phyloP scores from a whole-genome alignment of 805 yeast genomes.

The Yarrowia sp. region DNA sequence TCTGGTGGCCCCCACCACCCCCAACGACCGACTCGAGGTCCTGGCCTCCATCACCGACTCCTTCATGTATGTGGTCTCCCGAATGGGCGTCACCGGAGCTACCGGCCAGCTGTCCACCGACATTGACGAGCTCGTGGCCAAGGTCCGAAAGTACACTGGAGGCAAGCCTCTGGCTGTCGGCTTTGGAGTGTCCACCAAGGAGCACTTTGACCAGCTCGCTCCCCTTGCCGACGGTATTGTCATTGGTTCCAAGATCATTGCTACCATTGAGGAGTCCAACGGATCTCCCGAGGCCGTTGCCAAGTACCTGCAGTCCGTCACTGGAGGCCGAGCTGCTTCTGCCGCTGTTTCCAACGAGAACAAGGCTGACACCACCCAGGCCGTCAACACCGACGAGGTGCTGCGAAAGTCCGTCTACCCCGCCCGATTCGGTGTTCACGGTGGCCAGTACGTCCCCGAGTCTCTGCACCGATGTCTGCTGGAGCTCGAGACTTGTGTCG shows the following conservation, averaged over 20 bases:
- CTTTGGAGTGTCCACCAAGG: conserved; percentile 92
- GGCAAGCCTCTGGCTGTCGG: conserved; percentile 89
- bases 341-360: conserved; percentile 3
- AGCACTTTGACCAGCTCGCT: conserved; percentile 80
- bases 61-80: conserved; percentile 90
- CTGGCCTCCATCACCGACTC: conserved; percentile 88
- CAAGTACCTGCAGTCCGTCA: conserved; percentile 63
- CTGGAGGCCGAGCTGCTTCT: conserved; percentile 46
- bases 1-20: conserved; percentile 93
- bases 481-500: conserved; percentile 86
- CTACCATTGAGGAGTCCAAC: conserved; percentile 61
- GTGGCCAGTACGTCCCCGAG: conserved; percentile 99
- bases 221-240: conserved; percentile 89
- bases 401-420: conserved; percentile 41
- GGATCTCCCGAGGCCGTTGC: conserved; percentile 52
- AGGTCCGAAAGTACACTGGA: conserved; percentile 73
- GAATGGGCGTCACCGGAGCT: conserved; percentile 98
- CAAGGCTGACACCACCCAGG: conserved; percentile 7
- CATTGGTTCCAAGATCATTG: conserved; percentile 83
- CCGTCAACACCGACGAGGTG: conserved; percentile 22
- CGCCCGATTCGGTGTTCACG: conserved; percentile 88
- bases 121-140: conserved; percentile 62
- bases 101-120: conserved; percentile 58
- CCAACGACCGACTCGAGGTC: conserved; percentile 77
- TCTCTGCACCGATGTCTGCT: conserved; percentile 85